Conservation (phyloP, 176 grass and related monocot species). For the Pontederia crassipes region DNA sequence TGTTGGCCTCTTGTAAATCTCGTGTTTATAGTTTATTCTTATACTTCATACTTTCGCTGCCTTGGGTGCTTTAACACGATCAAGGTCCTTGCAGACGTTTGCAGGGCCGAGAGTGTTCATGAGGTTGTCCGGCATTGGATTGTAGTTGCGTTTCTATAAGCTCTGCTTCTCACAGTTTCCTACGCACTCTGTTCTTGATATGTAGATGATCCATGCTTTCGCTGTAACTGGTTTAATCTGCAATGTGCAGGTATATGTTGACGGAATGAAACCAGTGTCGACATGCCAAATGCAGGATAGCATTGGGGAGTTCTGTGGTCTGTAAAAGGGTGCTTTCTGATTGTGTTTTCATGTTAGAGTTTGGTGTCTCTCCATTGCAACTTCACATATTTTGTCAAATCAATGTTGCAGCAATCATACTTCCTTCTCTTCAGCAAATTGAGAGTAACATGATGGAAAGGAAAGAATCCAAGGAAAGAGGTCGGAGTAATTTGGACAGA, state of each 20-base stretch:
- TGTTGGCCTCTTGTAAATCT: too few relatives aligned
- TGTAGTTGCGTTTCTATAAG: constrained; percentile 90
- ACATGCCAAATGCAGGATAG: constrained; percentile 80
- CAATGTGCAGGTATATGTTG: constrained; percentile 66
- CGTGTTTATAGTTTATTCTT: too few relatives aligned
- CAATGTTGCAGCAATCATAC: constrained; percentile 69
- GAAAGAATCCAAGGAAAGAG: constrained; percentile 53
- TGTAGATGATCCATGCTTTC: constrained; percentile 6
- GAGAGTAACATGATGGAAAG: constrained; percentile 59
- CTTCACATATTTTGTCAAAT: constrained; percentile 7
- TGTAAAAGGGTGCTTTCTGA: neutral
- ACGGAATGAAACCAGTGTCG: constrained; percentile 67
- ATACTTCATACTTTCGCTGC: too few relatives aligned
- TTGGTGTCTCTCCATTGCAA: neutral
- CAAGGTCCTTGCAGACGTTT: neutral
- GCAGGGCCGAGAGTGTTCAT: constrained; percentile 91
- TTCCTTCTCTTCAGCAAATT: constrained; percentile 94
- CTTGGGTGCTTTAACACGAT: too few relatives aligned
- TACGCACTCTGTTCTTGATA: neutral
- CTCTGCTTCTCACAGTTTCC: constrained; percentile 20
- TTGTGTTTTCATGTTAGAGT: constrained; percentile 1
- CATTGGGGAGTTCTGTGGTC: constrained; percentile 91
- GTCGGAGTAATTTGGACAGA: constrained; percentile 56
- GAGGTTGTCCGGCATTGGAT: constrained; percentile 94
- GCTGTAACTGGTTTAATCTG: constrained; percentile 6